Evolutionary conservation across 192 early-diverging fungal genomes (phyloP).

Genomic region (Umbelopsis vinacea): DNA sequence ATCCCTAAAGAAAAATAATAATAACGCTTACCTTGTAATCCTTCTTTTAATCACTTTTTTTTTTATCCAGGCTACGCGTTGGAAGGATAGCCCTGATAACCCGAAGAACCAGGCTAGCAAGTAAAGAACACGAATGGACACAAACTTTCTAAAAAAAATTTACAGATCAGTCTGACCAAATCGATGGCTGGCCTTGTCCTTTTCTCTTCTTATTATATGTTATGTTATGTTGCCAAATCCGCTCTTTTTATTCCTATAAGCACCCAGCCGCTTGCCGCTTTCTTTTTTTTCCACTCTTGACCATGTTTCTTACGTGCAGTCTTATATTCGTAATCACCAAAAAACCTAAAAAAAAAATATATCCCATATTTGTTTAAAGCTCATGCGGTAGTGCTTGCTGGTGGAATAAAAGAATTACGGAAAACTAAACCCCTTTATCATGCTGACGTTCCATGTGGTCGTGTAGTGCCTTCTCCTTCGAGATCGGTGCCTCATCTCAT

Average conservation of each 20-base stretch:
- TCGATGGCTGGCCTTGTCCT: background rate
- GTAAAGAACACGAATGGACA: background rate
- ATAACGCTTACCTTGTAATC: background rate
- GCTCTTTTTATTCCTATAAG: conserved; percentile 13
- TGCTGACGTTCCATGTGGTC: background rate
- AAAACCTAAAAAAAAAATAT: background rate
- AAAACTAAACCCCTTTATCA: background rate
- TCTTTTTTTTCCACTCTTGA: background rate
- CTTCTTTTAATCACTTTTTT: background rate
- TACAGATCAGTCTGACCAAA: conserved; percentile 3
- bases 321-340: conserved; percentile 18
- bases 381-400: conserved; percentile 5
- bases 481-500: background rate
- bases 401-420: conserved; percentile 5
- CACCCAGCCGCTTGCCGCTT: background rate
- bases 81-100: conserved; percentile 20
- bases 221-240: conserved; percentile 21
- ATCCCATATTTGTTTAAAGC: conserved; percentile 13
- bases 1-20: conserved; percentile 10
- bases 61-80: background rate
- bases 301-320: conserved; percentile 7
- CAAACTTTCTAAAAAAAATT: background rate
- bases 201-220: conserved; percentile 3
- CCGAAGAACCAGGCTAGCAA: conserved; percentile 13
- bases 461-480: background rate